Base-by-base conservation (phyloP, 441 rosid species). In the Gossypium aridum region DNA sequence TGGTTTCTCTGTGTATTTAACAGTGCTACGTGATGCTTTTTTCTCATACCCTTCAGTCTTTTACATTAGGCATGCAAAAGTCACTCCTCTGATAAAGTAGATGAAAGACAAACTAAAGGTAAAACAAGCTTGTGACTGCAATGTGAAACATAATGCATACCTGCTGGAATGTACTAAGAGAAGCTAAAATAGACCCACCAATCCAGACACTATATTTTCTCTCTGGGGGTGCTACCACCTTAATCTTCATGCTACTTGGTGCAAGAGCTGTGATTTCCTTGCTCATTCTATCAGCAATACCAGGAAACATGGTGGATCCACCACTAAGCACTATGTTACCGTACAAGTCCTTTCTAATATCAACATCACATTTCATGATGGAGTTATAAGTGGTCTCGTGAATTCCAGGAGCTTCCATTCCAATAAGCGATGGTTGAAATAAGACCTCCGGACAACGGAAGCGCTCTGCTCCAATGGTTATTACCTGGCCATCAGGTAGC, bases 391-490 rank as follows among this genome's bases (percentile, higher is more conserved):
- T 80, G 73, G 83, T 83, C 80, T 80, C 85, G 7, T 83, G 85
- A 64, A 83, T 78, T 51, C 85, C 85, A 16, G 83, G 83, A 28
- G 85, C 81, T 79, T 83, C 85, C 85, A 83, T 80, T 17, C 85
- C 85, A 4, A 83, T 76, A 14, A 77, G 83, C 1, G 85, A 77
- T 17, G 83, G 85, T n/a, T 83, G 85, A 72, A 83, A 83, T 49
- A 83, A 71, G 70, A 83, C 83, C 77, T 83, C 85, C 1, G 85
- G 83, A 67, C 83, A 83, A 14, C 81, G 79, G 71, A 80, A 80
- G 20, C 83, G 77, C 77, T 80, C 85, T 60, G 85, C 81, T 19
- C 81, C 83, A 2, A 83, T 80, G 59, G 83, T 80, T 72, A 83
- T 80, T 45, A 80, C 83, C 76, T 80, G 85, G 26, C 83, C 83